Evolutionary conservation across 192 early-diverging fungal species (phyloP), one percentile per base, ranked within the genome.

Genomic region (Dimargaris verticillata): DNA sequence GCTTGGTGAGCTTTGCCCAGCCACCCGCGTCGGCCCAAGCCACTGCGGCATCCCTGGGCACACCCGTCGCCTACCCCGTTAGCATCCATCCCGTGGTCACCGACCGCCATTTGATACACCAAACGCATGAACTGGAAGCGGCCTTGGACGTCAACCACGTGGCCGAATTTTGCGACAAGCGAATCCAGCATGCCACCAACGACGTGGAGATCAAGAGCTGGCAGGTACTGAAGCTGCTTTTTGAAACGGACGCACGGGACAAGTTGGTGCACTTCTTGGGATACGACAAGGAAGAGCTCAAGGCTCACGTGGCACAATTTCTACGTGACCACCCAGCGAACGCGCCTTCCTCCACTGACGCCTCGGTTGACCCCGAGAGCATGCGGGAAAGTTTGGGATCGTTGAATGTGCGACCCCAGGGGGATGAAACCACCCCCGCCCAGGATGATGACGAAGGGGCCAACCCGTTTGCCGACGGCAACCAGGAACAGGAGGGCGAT

Each of bases 221-320:
- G 91, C 74, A 81, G 53, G 86, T 94, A 42, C 71, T 99, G 66
- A 79, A 82, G 57, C 79, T 89, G 0, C 73, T 99, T 65, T 88
- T 95, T 58, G 85, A 87, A 26, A 75, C 76, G 18, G 78, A 85
- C 61, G 82, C 85, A 18, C 79, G 88, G 24, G 88, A 89, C 47
- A 79, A 88, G 60, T 72, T 96, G 29, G 73, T 93, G 28, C 75
- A 84, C 55, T 88, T 92, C 71, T 79, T 96, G n/a, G 95, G 95
- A 0, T 94, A 92, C 65, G 80, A 90, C 61, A 83, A 83, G 52
- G 72, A 67, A 4, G 79, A 80, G 42, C 70, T 87, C 41, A 72
- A 81, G 41, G 72, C 77, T 46, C 81, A 83, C 47, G 75, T 85
- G 11, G 72, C 86, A 7, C 78, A 76, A 29, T 67, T 61, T 11